Percentiles rank a stretch among this genome's conserved stretches.
Evolutionary conservation across 1,284 basidiomycete species (phyloP).

Genomic region (Ustilago nuda): DNA sequence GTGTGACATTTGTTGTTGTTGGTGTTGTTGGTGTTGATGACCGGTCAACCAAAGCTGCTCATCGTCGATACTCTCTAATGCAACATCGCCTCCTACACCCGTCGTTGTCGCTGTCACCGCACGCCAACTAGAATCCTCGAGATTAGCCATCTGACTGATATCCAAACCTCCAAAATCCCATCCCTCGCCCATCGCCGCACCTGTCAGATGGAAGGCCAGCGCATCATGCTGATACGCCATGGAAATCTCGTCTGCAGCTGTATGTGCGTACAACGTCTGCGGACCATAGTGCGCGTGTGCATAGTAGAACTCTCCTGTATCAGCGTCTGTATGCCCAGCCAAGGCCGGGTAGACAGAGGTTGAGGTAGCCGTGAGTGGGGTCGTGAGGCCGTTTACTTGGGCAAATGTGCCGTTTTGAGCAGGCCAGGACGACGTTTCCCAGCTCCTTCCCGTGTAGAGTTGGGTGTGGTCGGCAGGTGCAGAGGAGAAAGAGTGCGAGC

Average conservation of each 20-base stretch:
- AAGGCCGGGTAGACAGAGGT: conserved; percentile 15
- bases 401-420: neutral
- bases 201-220: neutral
- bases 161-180: conserved; percentile 1
- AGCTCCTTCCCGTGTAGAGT: neutral
- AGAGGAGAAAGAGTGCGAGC: conserved; percentile 28
- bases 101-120: neutral
- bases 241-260: neutral
- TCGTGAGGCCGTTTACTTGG: conserved; percentile 29
- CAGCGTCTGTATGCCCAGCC: neutral
- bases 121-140: neutral
- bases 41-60: neutral
- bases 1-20: neutral
- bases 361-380: conserved; percentile 20
- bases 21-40: neutral
- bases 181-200: conserved; percentile 1
- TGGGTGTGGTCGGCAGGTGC: neutral
- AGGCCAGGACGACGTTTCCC: conserved; percentile 21
- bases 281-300: neutral
- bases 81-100: neutral
- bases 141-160: conserved; percentile 1
- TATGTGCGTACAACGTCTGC: neutral
- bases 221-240: neutral
- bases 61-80: neutral
- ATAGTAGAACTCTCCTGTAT: neutral